Evolutionary conservation across 352 stramenopile genomes (phyloP), one percentile per base, ranked within the genome.

Genomic region (Stramenopiles sp.): DNA sequence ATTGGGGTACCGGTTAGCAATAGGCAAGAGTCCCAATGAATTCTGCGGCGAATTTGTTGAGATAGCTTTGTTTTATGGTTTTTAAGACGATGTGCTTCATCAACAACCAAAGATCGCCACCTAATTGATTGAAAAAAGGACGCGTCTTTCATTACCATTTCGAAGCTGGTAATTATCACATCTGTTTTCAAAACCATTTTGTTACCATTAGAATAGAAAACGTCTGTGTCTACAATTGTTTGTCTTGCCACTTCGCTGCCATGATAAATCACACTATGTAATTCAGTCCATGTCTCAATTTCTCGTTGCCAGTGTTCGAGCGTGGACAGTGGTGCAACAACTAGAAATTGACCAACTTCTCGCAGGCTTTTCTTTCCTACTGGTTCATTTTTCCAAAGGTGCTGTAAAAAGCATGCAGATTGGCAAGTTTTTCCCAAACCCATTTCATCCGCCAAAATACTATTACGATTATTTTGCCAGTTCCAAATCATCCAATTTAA

Each of bases 121-220:
- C 92, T 92, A 78, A 99, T 96, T 78, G 95, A 89, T 76, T 90
- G 90, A 81, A 99, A 89, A 75, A 97, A 93, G 67, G 98, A 94
- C 75, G 92, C 93, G 44, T 97, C 93, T 30, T 88, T 91, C 82
- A 95, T 94, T 1, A 97, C 92, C 86, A 98, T 98, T 84, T 99
- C 97, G 86, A 98, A 99, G 0, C 96, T 99, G 27, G 97, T 99
- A 39, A 99, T 96, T 8, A 99, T 86, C 30, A 99, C 95, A 84
- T 99, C 95, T 86, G 99, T 99, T 76, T 94, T 86, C 1, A 83
- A 71, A 39, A 92, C 86, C 39, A 87, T 84, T 80, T 87, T 88
- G 67, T 85, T 89, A 32, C 84, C 84, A 14, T 78, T 33, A 4
- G 8, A 14, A 14, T 33, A 78, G 22, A 14, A 33, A 31, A 31